These are phyloP conservation scores for Lepraria neglecta DNA, from an alignment of 495 filamentous ascomycete species.

Conservation along the genomic window DNA sequence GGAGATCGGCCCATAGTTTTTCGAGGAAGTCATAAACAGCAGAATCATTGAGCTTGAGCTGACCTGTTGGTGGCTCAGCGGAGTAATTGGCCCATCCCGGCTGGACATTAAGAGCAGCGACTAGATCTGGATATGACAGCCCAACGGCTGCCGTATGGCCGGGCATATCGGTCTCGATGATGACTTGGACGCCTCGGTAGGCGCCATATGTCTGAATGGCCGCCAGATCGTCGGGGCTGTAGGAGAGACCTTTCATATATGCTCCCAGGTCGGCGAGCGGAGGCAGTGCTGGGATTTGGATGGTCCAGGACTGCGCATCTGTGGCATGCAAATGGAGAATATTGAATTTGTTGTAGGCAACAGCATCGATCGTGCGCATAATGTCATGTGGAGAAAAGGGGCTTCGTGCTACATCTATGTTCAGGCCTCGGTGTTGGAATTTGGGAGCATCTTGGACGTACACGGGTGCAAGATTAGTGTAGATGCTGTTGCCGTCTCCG, in stretches of 20 bases:
- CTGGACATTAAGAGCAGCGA: slow-evolving; percentile 61
- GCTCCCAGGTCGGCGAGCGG: slow-evolving; percentile 62
- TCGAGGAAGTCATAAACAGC: slow-evolving; percentile 61
- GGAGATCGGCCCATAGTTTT: slow-evolving; percentile 60
- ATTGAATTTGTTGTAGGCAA: slow-evolving; percentile 74
- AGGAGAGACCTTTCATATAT: slow-evolving; percentile 54
- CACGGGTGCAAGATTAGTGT: slow-evolving; percentile 25
- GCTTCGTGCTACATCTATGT: slow-evolving; percentile 64
- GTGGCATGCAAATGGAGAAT: slow-evolving; percentile 71
- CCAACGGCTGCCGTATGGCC: slow-evolving; percentile 65
- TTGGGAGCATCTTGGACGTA: slow-evolving; percentile 23
- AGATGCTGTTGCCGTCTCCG: slow-evolving; percentile 14
- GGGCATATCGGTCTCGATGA: slow-evolving; percentile 75
- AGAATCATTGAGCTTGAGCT: slow-evolving; percentile 63
- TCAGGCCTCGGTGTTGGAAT: slow-evolving; percentile 59
- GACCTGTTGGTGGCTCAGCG: slow-evolving; percentile 69
- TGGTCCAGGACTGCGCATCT: slow-evolving; percentile 77
- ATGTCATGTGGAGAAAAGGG: slow-evolving; percentile 59
- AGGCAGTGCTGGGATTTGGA: slow-evolving; percentile 67
- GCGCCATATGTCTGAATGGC: slow-evolving; percentile 60
- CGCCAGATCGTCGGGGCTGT: slow-evolving; percentile 56
- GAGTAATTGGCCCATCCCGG: slow-evolving; percentile 62
- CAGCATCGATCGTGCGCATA: slow-evolving; percentile 61
- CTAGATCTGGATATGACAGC: slow-evolving; percentile 62
- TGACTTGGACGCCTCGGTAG: slow-evolving; percentile 61